Conservation (phyloP, 495 filamentous ascomycete species). For the Penicillium silybi region DNA sequence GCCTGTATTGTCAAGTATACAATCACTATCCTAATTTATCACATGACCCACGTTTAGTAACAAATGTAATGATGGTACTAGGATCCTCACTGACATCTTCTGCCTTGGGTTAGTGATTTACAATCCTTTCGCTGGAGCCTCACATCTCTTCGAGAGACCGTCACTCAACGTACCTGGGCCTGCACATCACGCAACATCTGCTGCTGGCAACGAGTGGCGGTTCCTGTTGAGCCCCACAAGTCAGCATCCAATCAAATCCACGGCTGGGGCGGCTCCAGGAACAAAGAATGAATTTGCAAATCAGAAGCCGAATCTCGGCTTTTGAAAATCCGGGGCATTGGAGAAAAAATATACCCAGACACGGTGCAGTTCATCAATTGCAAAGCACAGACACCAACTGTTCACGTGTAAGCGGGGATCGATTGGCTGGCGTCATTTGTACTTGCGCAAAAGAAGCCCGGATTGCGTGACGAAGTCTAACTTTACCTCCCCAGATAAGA, state of each 20-base stretch:
- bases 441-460: conserved; percentile 14
- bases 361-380: too few species aligned
- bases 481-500: conserved; percentile 10
- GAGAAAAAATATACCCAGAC: too few species aligned
- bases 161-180: too few species aligned
- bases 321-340: not conserved
- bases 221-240: not conserved
- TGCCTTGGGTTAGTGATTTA: too few species aligned
- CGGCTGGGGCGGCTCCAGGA: not conserved
- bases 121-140: too few species aligned
- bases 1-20: too few species aligned
- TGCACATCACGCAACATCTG: too few species aligned
- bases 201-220: not conserved
- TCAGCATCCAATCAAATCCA: not conserved
- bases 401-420: not conserved
- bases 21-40: too few species aligned
- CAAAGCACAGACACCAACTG: not conserved
- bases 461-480: conserved; percentile 24
- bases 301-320: not conserved
- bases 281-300: not conserved
- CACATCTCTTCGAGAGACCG: too few species aligned
- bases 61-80: too few species aligned
- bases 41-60: too few species aligned
- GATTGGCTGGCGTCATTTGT: not conserved
- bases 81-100: too few species aligned